These are phyloP conservation scores for Boletus coccyginus DNA, from an alignment of 768 basidiomycete genomes.

Conservation along the genomic window DNA sequence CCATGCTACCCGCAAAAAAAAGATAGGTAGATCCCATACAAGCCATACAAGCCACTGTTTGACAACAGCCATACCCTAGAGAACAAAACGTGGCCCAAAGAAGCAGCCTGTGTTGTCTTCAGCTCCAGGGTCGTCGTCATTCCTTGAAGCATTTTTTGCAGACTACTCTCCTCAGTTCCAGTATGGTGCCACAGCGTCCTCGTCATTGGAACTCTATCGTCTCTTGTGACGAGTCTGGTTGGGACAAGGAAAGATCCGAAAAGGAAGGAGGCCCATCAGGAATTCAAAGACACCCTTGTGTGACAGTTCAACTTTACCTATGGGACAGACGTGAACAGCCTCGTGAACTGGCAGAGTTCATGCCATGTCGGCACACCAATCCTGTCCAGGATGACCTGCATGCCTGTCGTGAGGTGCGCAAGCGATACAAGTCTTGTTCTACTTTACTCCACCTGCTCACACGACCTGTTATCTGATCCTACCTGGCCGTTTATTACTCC, in stretches of 20 bases:
- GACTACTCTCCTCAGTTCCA: background rate
- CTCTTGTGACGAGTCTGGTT: background rate
- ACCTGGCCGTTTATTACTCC: background rate
- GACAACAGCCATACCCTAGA: background rate
- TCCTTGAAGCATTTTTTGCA: background rate
- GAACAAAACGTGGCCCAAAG: background rate
- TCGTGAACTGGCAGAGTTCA: background rate
- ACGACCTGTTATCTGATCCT: background rate
- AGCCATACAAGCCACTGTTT: background rate
- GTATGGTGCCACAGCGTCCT: background rate
- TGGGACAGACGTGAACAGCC: background rate
- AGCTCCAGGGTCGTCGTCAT: background rate
- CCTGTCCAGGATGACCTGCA: background rate
- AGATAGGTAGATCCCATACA: background rate
- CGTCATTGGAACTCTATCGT: background rate
- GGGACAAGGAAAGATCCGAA: background rate
- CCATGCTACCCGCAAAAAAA: background rate
- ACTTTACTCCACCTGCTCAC: background rate
- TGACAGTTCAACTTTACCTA: background rate
- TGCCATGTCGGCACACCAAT: background rate
- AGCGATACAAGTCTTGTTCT: no score
- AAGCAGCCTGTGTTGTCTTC: background rate
- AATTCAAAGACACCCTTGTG: background rate
- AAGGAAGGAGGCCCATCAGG: background rate
- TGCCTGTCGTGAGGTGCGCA: constrained; percentile 1